Base-by-base conservation (phyloP, 2,329 filamentous ascomycete genomes). In the Talaromyces sp. region DNA sequence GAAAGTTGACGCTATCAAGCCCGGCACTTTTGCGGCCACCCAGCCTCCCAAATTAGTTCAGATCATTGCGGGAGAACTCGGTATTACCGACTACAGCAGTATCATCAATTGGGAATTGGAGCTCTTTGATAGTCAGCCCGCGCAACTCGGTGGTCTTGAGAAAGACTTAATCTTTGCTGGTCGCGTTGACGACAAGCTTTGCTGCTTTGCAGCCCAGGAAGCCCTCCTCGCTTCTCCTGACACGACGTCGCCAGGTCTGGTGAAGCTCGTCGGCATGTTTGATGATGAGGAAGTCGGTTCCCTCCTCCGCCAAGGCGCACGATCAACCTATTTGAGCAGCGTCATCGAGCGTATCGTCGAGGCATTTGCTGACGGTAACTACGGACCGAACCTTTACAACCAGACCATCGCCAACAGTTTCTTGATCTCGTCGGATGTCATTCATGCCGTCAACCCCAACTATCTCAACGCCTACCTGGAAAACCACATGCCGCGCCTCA, bases 51-150 rank as follows among this genome's bases (percentile, higher is more conserved):
- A 86, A 62, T 83, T 99, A 19, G 91, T 97, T 60, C 86, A 88
- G 70, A 84, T 91, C 19, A 95, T 99, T 68, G 84, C 88, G 7
- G 82, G 82, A 13, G 82, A 94, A 70, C 81, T 97, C n/a, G 84
- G 84, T 31, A 84, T 97, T 61, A 77, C 80, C 54, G 84, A 89
- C 61, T 86, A 88, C 70, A 83, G 80, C 64, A 83, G 81, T 54
- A 96, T 99, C 62, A 78, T 96, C 58, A 95, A 94, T 77, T 99
- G 94, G 94, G 94, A 99, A 70, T 84, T 97, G 37, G 94, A 99
- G 76, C 86, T 99, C 33, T 99, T 88, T 70, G 94, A 97, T 74
- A 84, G 84, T 3, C 91, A 97, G 71, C 89, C 92, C 8, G 92
- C 92, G 1, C 85, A 87, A 40, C 82, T 91, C 17, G 87, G 89